phyloP scores from a whole-genome alignment of 78 protist genomes.

The Emiliania huxleyi region DNA sequence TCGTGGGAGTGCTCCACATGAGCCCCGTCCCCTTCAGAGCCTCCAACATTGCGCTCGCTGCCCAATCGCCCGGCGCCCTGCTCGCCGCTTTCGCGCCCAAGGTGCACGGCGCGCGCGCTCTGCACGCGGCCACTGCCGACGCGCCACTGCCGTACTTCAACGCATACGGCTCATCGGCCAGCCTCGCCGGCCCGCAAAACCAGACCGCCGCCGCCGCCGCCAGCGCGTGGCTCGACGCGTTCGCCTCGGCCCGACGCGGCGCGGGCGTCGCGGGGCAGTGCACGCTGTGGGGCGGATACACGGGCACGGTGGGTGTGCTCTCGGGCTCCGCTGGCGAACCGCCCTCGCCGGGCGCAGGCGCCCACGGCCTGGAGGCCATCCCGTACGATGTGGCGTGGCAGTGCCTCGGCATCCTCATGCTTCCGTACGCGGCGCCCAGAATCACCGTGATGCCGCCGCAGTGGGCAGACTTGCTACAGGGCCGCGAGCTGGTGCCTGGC shows the following conservation, averaged over 20 bases:
- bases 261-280: neutral
- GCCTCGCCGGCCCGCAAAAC: neutral
- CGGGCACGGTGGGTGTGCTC: neutral
- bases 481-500: too few relatives aligned
- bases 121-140: neutral
- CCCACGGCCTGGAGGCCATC: too few relatives aligned
- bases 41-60: neutral
- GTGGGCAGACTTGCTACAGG: too few relatives aligned
- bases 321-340: too few relatives aligned
- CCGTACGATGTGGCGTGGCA: too few relatives aligned
- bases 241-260: neutral
- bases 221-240: neutral
- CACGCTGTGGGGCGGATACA: neutral
- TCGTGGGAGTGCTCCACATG: neutral
- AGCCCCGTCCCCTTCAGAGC: neutral
- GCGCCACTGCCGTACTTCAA: neutral
- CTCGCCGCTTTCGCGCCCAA: neutral
- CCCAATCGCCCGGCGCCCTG: neutral
- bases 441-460: too few relatives aligned
- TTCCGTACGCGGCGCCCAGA: too few relatives aligned
- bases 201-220: neutral
- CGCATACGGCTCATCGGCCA: neutral
- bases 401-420: too few relatives aligned
- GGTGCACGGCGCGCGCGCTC: neutral
- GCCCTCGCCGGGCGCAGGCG: too few relatives aligned